Conservation (phyloP, 345 rosid species). For the Acer negundo region DNA sequence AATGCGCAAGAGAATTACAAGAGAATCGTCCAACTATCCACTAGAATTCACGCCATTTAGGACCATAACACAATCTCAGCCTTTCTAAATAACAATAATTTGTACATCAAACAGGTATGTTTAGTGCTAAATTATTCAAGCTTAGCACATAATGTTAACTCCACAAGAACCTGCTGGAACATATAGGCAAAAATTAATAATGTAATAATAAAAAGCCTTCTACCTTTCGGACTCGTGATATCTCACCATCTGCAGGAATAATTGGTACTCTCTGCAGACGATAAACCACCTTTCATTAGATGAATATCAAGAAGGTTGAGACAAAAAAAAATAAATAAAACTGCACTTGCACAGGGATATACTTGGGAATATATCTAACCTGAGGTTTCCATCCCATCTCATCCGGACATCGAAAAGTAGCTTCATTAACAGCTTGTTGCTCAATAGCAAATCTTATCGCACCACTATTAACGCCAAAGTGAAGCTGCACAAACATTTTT, state of each 20-base stretch:
- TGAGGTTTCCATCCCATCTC: slow-evolving; percentile 99
- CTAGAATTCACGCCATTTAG: neutral
- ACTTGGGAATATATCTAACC: slow-evolving; percentile 42
- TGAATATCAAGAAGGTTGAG: neutral
- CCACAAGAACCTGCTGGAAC: neutral
- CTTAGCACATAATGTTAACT: neutral
- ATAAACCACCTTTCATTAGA: slow-evolving; percentile 12
- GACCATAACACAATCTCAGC: neutral
- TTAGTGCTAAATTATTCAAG: neutral
- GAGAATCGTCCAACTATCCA: neutral
- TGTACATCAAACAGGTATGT: neutral
- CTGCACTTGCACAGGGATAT: neutral
- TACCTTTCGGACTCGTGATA: slow-evolving; percentile 77
- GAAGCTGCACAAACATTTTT: slow-evolving; percentile 48
- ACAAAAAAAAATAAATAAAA: neutral
- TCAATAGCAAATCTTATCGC: slow-evolving; percentile 89
- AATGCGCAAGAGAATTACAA: neutral
- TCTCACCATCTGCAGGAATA: slow-evolving; percentile 76
- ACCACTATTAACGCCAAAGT: slow-evolving; percentile 95
- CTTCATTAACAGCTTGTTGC: slow-evolving; percentile 95
- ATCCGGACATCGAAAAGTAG: slow-evolving; percentile 95
- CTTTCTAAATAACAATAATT: neutral
- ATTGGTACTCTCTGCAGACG: slow-evolving; percentile 78
- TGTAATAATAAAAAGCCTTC: neutral
- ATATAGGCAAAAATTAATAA: neutral